These are phyloP conservation scores for Tetracentron sinense DNA, from an alignment of 164 flowering plant species.

Conservation along the genomic window DNA sequence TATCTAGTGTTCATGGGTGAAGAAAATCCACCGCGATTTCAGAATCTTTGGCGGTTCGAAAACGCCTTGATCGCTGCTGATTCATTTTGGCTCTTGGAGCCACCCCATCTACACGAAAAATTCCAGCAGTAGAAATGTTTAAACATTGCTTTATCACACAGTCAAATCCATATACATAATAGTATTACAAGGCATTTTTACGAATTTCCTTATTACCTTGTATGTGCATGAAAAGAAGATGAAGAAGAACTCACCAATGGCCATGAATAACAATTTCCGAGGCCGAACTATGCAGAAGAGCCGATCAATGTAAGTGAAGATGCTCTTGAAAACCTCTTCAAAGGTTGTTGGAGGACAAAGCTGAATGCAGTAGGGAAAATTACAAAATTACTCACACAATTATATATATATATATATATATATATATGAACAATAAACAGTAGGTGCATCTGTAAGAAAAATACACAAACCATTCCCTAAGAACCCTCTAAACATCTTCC, in stretches of 20 bases:
- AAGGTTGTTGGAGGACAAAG: slow-evolving; percentile 29
- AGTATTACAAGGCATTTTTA: no score
- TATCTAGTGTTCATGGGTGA: neutral
- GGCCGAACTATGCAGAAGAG: slow-evolving; percentile 48
- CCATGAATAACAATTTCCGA: slow-evolving; percentile 49
- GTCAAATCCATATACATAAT: neutral
- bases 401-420: no score
- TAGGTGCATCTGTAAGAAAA: no score
- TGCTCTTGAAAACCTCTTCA: slow-evolving; percentile 39
- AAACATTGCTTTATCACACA: no score
- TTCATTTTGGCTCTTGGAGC: slow-evolving; percentile 65
- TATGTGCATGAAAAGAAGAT: no score
- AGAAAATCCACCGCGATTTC: slow-evolving; percentile 27
- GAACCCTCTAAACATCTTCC: no score
- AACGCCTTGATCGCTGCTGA: slow-evolving; percentile 49
- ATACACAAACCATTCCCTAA: no score
- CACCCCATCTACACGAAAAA: slow-evolving; percentile 42
- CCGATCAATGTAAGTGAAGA: slow-evolving; percentile 45
- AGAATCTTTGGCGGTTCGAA: slow-evolving; percentile 37
- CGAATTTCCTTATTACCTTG: no score
- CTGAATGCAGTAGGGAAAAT: slow-evolving; percentile 1
- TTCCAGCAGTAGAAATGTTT: no score
- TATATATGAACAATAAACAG: no score
- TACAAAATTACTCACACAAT: no score
- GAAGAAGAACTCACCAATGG: slow-evolving; percentile 43